Evolutionary conservation across 169 alveolate species (phyloP).

Genomic region (Cryptosporidium felis): DNA sequence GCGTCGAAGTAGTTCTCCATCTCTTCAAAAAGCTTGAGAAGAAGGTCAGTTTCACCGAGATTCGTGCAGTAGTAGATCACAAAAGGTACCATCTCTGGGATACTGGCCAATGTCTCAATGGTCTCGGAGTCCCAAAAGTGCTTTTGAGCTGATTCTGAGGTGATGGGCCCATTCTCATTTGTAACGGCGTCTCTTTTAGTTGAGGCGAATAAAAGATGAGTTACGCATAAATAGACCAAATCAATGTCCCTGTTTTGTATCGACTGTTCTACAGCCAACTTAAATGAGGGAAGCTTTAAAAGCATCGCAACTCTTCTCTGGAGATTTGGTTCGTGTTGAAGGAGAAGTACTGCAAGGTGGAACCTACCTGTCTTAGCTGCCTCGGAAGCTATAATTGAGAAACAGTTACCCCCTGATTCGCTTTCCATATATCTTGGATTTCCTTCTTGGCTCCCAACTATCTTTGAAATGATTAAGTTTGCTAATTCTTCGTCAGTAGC

Average conservation of each 20-base stretch:
- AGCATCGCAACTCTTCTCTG: constrained; percentile 73
- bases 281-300: constrained; percentile 76
- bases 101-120: constrained; percentile 34
- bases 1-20: constrained; percentile 61
- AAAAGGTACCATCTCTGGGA: constrained; percentile 66
- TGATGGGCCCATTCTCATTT: background rate
- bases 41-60: constrained; percentile 42
- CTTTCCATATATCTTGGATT: background rate
- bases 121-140: constrained; percentile 59
- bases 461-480: constrained; percentile 5
- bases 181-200: background rate
- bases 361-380: constrained; percentile 78
- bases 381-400: constrained; percentile 71
- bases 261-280: constrained; percentile 76
- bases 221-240: constrained; percentile 78
- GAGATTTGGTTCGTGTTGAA: constrained; percentile 76
- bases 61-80: constrained; percentile 46
- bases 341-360: constrained; percentile 75
- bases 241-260: constrained; percentile 76
- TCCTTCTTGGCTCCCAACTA: constrained; percentile 16
- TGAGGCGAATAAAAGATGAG: constrained; percentile 14
- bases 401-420: constrained; percentile 14
- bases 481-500: constrained; percentile 79
- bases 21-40: constrained; percentile 45
- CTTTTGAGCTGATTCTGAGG: constrained; percentile 20